phyloP scores from a whole-genome alignment of 495 filamentous ascomycete genomes.

The Penicillium steckii region DNA sequence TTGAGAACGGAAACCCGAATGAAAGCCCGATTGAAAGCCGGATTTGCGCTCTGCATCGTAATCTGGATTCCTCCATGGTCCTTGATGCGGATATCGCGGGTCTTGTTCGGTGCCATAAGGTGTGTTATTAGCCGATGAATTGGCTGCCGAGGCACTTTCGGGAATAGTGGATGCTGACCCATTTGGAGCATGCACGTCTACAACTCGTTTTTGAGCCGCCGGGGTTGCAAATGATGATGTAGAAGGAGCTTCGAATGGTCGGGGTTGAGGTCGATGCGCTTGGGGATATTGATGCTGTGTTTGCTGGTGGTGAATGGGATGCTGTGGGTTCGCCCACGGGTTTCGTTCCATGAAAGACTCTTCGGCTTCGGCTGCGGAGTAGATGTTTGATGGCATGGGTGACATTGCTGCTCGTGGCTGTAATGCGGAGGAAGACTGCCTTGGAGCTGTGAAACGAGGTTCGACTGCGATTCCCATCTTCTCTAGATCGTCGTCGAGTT shows the following conservation, averaged over 20 bases:
- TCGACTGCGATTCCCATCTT: slow-evolving; percentile 65
- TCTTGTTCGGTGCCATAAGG: slow-evolving; percentile 47
- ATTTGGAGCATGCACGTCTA: slow-evolving; percentile 52
- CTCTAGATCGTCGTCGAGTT: slow-evolving; percentile 82
- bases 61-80: slow-evolving; percentile 32
- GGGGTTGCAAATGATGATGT: slow-evolving; percentile 49
- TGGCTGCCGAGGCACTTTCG: slow-evolving; percentile 47
- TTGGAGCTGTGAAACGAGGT: slow-evolving; percentile 23
- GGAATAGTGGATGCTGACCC: slow-evolving; percentile 58
- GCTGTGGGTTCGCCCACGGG: slow-evolving; percentile 85
- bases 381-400: slow-evolving; percentile 38
- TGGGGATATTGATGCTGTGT: slow-evolving; percentile 38
- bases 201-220: slow-evolving; percentile 50
- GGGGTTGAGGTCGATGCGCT: slow-evolving; percentile 34
- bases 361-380: slow-evolving; percentile 71
- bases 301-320: slow-evolving; percentile 65
- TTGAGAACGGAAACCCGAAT: slow-evolving; percentile 41
- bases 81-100: slow-evolving; percentile 21
- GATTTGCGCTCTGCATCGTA: slow-evolving; percentile 40
- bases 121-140: slow-evolving; percentile 47
- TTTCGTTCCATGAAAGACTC: slow-evolving; percentile 81
- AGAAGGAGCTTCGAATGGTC: slow-evolving; percentile 29
- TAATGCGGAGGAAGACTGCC: slow-evolving; percentile 21
- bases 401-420: slow-evolving; percentile 35
- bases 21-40: too few species aligned